These are phyloP conservation scores for Xylariaceae sp. DNA, from an alignment of 2,329 filamentous ascomycete species.

Conservation along the genomic window DNA sequence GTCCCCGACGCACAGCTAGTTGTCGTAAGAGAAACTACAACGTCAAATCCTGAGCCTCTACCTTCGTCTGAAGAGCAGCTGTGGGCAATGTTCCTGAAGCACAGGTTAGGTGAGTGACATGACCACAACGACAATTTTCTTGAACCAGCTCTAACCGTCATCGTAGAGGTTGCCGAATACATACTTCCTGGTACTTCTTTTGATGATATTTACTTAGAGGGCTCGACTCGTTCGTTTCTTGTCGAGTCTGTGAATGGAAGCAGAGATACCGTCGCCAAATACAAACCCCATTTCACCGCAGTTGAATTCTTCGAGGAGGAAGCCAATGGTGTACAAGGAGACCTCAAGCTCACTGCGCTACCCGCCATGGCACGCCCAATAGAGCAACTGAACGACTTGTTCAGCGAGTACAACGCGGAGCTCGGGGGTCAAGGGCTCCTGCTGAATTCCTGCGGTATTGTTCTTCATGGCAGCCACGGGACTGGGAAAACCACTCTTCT, in stretches of 20 bases:
- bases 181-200: constrained; percentile 68
- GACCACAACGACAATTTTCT: not conserved
- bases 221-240: constrained; percentile 57
- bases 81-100: constrained; percentile 25
- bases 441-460: constrained; percentile 51
- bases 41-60: constrained; percentile 3
- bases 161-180: constrained; percentile 57
- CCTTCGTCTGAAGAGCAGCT: constrained; percentile 25
- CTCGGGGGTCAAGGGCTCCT: constrained; percentile 30
- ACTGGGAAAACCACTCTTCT: constrained; percentile 81
- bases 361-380: constrained; percentile 66
- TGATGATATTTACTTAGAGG: constrained; percentile 55
- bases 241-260: constrained; percentile 52
- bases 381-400: constrained; percentile 60
- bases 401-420: constrained; percentile 50
- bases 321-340: constrained; percentile 21
- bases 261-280: constrained; percentile 39
- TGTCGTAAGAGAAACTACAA: constrained; percentile 54
- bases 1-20: constrained; percentile 55
- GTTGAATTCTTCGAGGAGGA: constrained; percentile 34
- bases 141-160: constrained; percentile 5
- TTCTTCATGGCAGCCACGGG: constrained; percentile 77
- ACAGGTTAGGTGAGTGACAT: constrained; percentile 20
- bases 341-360: constrained; percentile 50
- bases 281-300: constrained; percentile 32